A percentile compares a stretch with the other conserved stretches of the same genome.
Conservation (phyloP, 441 rosid species). For the Syzygium syzygioides region DNA sequence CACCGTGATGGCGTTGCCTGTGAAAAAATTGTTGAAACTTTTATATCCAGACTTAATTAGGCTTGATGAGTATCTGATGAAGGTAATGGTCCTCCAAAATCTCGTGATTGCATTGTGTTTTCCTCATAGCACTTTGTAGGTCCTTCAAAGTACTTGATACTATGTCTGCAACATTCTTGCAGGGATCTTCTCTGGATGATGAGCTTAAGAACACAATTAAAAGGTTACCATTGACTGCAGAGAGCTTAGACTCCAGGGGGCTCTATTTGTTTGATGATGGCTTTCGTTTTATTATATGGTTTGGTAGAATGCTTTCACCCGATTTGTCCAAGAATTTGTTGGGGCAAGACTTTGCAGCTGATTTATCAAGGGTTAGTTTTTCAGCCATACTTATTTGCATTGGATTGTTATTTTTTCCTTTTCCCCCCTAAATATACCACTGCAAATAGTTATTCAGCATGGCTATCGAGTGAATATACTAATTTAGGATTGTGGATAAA, state of each 20-base stretch:
- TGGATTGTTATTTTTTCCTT: background rate
- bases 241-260: slow-evolving; percentile 90
- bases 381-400: background rate
- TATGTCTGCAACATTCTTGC: slow-evolving; percentile 25
- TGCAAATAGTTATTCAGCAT: background rate
- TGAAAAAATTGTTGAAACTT: slow-evolving; percentile 74
- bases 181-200: slow-evolving; percentile 46
- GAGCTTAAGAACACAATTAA: slow-evolving; percentile 31
- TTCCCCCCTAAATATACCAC: background rate
- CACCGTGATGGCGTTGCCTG: slow-evolving; percentile 92
- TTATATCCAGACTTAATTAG: slow-evolving; percentile 83
- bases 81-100: slow-evolving; percentile 36
- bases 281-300: slow-evolving; percentile 80
- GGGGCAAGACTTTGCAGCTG: slow-evolving; percentile 84
- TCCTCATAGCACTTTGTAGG: background rate
- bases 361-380: slow-evolving; percentile 68
- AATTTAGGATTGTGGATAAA: background rate
- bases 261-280: slow-evolving; percentile 91
- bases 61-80: slow-evolving; percentile 70
- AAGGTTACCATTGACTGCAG: slow-evolving; percentile 67
- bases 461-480: background rate
- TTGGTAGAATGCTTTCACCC: slow-evolving; percentile 91
- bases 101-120: background rate
- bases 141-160: background rate
- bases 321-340: slow-evolving; percentile 77